phyloP scores from a whole-genome alignment of 1,139 yeast species.

The Hyphopichia pseudoburtonii region DNA sequence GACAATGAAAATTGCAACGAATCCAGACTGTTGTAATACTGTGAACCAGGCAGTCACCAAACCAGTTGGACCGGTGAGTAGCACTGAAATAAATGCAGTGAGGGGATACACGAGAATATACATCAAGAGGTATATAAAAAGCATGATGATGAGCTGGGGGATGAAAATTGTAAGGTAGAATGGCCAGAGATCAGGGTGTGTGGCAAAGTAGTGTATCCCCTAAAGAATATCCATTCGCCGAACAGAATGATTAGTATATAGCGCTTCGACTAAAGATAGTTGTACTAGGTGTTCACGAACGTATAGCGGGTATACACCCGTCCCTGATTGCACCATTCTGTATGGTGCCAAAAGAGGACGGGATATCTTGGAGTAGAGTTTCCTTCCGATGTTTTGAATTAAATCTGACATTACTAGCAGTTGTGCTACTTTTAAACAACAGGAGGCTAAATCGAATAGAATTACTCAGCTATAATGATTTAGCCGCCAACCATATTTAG shows the following conservation, averaged over 20 bases:
- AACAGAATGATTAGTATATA: not conserved
- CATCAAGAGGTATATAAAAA: constrained; percentile 39
- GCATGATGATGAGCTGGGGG: constrained; percentile 51
- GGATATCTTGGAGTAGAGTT: not conserved
- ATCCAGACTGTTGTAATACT: constrained; percentile 51
- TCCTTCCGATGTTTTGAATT: not conserved
- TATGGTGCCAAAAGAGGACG: constrained; percentile 12
- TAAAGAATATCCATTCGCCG: constrained; percentile 7
- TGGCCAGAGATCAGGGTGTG: constrained; percentile 53
- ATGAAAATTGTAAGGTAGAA: constrained; percentile 45
- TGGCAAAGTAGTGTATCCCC: constrained; percentile 48
- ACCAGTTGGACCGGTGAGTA: constrained; percentile 58
- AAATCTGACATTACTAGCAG: constrained; percentile 4
- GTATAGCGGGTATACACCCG: constrained; percentile 26
- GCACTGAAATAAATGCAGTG: constrained; percentile 43
- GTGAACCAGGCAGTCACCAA: constrained; percentile 54
- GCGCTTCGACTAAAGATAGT: no score
- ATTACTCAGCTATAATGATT: no score
- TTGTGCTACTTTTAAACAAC: no score
- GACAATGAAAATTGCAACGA: constrained; percentile 50
- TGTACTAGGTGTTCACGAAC: constrained; percentile 19
- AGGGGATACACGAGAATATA: constrained; percentile 47
- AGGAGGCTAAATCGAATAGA: no score
- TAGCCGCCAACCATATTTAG: no score
- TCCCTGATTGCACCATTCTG: constrained; percentile 17